Conservation (phyloP, 805 yeast genomes). For the Metschnikowia henanensis region DNA sequence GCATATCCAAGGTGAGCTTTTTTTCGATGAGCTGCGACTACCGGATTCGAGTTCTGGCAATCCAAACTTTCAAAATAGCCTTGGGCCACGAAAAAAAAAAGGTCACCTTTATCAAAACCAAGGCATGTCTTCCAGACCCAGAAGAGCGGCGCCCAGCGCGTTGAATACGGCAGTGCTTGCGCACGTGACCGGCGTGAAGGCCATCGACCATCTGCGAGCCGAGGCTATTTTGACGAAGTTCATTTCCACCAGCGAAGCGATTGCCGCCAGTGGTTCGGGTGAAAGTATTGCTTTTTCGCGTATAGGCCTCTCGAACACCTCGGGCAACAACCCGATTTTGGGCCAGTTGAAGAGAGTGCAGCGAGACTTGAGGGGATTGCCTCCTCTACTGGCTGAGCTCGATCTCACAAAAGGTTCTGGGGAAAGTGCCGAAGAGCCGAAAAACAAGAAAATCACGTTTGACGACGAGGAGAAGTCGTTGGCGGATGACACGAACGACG, state of each 20-base stretch:
- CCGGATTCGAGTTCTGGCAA: neutral
- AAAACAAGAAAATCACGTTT: constrained; percentile 28
- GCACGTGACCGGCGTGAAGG: constrained; percentile 27
- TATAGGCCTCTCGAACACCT: constrained; percentile 33
- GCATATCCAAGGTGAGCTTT: neutral
- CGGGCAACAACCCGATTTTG: constrained; percentile 40
- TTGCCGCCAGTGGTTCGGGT: constrained; percentile 30
- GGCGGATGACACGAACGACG: constrained; percentile 11
- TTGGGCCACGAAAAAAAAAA: neutral
- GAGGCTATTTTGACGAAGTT: constrained; percentile 46
- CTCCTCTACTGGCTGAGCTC: constrained; percentile 49
- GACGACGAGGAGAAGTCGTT: constrained; percentile 13
- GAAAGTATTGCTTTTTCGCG: constrained; percentile 19
- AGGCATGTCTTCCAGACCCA: constrained; percentile 30
- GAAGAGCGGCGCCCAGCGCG: constrained; percentile 43
- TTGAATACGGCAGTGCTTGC: constrained; percentile 49
- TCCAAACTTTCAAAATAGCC: neutral
- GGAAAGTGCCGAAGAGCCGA: constrained; percentile 13
- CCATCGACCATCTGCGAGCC: constrained; percentile 42
- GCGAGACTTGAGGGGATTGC: constrained; percentile 77
- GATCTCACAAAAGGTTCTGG: constrained; percentile 10
- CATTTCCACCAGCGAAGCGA: constrained; percentile 39
- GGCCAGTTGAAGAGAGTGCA: constrained; percentile 73
- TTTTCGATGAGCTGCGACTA: neutral
- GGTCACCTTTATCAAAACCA: neutral